Conservation (phyloP, 176 grass and related monocot species). For the Phragmites australis region DNA sequence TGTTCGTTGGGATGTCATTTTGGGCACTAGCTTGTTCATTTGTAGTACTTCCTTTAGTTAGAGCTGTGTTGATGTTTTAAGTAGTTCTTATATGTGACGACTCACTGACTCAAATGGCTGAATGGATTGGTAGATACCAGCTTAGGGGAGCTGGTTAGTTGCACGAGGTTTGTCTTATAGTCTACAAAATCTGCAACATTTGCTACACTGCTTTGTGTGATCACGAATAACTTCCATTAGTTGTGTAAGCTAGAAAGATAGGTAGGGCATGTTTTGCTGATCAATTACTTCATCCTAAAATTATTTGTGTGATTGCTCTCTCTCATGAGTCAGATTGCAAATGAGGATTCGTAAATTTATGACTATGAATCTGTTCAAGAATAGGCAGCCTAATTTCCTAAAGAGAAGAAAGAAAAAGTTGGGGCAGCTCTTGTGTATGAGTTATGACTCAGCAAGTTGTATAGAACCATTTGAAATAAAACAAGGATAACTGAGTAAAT, state of each 20-base stretch:
- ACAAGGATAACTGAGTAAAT: background rate
- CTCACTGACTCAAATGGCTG: background rate
- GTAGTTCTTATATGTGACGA: background rate
- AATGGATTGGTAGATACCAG: background rate
- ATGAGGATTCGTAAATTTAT: background rate
- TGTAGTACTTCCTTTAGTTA: background rate
- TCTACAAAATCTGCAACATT: background rate
- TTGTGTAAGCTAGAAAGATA: slow-evolving; percentile 6
- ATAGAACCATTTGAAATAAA: background rate
- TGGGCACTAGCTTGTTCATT: background rate
- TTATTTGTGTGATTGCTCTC: background rate
- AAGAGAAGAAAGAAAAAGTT: background rate
- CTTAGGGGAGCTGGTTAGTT: background rate
- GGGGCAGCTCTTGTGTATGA: background rate
- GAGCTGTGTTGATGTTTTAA: background rate
- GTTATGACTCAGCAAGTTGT: background rate
- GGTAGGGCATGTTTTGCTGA: background rate
- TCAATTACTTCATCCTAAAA: background rate
- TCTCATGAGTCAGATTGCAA: background rate
- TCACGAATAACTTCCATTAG: background rate
- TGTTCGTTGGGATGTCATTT: background rate
- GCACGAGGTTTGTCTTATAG: background rate
- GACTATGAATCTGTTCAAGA: background rate
- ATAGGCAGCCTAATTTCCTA: background rate
- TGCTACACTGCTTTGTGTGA: background rate